phyloP scores from a whole-genome alignment of 805 yeast species.

The Lipomyces mesembrius region DNA sequence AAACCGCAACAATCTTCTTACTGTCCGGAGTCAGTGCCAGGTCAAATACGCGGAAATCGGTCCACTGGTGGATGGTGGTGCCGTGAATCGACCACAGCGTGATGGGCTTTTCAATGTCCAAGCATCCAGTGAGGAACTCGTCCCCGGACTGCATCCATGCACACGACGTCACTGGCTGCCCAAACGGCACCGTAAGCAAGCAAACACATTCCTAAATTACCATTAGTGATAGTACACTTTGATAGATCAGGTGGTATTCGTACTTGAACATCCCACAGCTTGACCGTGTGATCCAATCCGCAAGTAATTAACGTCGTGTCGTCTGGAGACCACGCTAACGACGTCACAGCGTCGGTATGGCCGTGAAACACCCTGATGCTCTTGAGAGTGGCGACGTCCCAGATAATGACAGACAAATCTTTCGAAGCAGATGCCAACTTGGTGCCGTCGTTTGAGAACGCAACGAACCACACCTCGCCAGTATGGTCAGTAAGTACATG shows the following conservation, averaged over 20 bases:
- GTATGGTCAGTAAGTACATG: slow-evolving; percentile 58
- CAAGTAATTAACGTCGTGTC: slow-evolving; percentile 70
- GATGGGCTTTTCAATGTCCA: slow-evolving; percentile 71
- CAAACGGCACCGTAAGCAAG: slow-evolving; percentile 30
- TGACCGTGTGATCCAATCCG: slow-evolving; percentile 69
- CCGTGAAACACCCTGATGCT: slow-evolving; percentile 39
- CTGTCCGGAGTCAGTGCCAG: slow-evolving; percentile 70
- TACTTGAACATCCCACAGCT: slow-evolving; percentile 65
- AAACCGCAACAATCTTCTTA: slow-evolving; percentile 62
- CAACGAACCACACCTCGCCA: slow-evolving; percentile 83
- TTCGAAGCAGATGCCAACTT: slow-evolving; percentile 77
- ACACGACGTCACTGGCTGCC: slow-evolving; percentile 53
- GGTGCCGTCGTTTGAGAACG: slow-evolving; percentile 77
- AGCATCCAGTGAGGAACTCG: slow-evolving; percentile 68
- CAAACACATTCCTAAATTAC: slow-evolving; percentile 16
- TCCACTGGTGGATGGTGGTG: slow-evolving; percentile 44
- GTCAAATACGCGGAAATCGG: slow-evolving; percentile 61
- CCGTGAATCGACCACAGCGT: slow-evolving; percentile 51
- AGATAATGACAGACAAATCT: slow-evolving; percentile 66
- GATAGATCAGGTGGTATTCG: slow-evolving; percentile 41
- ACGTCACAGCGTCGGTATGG: slow-evolving; percentile 48
- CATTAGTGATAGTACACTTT: not conserved
- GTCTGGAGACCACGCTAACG: slow-evolving; percentile 76
- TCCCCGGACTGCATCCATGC: slow-evolving; percentile 68
- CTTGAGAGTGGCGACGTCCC: slow-evolving; percentile 57